Base-by-base conservation (phyloP, 1,139 yeast species). In the Yamadazyma membranifaciens region DNA sequence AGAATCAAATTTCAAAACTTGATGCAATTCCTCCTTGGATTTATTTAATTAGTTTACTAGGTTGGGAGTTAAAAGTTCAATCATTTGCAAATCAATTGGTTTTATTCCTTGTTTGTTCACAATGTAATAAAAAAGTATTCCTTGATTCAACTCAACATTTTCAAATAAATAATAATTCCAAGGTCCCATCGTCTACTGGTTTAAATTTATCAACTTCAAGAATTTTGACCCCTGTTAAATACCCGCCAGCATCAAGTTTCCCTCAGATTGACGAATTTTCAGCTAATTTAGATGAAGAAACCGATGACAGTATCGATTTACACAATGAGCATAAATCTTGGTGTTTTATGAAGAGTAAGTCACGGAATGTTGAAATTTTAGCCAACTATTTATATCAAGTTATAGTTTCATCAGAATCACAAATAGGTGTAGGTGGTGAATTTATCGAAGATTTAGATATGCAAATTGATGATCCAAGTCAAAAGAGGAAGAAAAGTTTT, bases 51-150 rank as follows among this genome's bases (percentile, higher is more conserved):
- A 69, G 74, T 2, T 48, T 62, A 28, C 44, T 59, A 42, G 74
- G 75, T 3, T 70, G 75, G 75, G 51, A 56, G 13, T 51, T 70
- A 30, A 51, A 62, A 36, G 58, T 64, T 9, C 73, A 66, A 46
- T 47, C 59, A 2, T 63, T 62, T 46, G 49, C 62, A 7, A 39
- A 53, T 12, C 57, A 59, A 13, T 41, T 60, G 15, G 62, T 67
- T 1, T 50, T 67, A 4, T 50, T 67, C n/a, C 48, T 70, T 34
- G 57, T 59, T 9, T 70, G 75, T 50, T 44, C 56, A 34, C 62
- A 61, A 45, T 70, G 76, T 45, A 67, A 69, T 51, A 59, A 60
- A 41, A 51, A 73, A 38, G 50, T 65, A 5, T 66, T 67, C 41
- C 45, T 69, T 31, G 56, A 57, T 31, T 43, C 55, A 2, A 37